These are phyloP conservation scores for Diospyros lotus DNA, from an alignment of 148 eudicot species.

Conservation along the genomic window DNA sequence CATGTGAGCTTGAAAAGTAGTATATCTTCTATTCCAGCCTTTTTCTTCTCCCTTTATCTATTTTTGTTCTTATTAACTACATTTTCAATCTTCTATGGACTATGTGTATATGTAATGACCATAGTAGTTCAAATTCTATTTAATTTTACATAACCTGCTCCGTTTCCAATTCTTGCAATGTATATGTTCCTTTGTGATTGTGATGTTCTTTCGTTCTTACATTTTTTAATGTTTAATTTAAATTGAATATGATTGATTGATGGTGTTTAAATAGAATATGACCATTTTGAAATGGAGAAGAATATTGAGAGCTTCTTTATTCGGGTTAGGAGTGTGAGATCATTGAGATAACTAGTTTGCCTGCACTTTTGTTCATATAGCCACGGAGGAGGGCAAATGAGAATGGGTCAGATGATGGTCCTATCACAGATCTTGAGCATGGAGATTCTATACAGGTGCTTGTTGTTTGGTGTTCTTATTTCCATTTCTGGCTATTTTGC, in stretches of 20 bases:
- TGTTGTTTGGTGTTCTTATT: not conserved
- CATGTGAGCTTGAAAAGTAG: no score
- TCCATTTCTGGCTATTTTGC: not conserved
- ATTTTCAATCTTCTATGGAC: no score
- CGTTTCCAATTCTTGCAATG: not conserved
- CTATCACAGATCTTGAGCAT: conserved; percentile 4
- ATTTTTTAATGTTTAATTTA: no score
- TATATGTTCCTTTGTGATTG: not conserved
- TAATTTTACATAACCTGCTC: not conserved
- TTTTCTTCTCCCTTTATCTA: no score
- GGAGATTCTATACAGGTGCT: conserved; percentile 13
- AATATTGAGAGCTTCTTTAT: not conserved
- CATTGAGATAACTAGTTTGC: not conserved
- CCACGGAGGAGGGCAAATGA: conserved; percentile 3
- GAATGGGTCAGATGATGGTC: not conserved
- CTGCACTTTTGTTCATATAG: not conserved
- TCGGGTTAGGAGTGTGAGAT: not conserved
- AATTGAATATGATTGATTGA: no score
- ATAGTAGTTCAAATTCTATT: no score
- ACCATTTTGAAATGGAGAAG: not conserved
- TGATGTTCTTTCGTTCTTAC: not conserved
- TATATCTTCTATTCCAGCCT: no score
- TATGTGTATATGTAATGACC: no score
- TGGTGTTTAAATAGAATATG: no score
- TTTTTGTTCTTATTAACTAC: no score